Evolutionary conservation across 2,329 filamentous ascomycete species (phyloP), one percentile per base, ranked within the genome.

Genomic region (Ambrosiella cleistominuta): DNA sequence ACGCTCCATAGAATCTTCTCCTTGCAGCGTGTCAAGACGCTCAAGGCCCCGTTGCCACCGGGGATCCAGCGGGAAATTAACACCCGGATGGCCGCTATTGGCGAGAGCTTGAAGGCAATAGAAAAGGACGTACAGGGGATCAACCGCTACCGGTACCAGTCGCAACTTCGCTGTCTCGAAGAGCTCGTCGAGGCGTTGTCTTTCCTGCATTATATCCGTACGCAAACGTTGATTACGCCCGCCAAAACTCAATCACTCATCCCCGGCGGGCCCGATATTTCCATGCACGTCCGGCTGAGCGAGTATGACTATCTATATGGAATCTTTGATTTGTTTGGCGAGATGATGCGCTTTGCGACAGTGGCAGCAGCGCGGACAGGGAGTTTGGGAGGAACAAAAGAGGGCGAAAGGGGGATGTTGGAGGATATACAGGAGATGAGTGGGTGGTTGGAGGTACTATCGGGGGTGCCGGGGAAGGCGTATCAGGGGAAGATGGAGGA

Each of bases 291-390:
- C 1, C 68, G 82, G 7, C 74, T 73, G 0, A 88, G 86, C 1
- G 76, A 82, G 35, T 81, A 91, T 58, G 93, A 98, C 69, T 97
- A 95, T 67, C 72, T 95, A 60, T 83, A 93, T 62, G 93, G 91
- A 7, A 71, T 98, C 1, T 96, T 95, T 66, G 93, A 98, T 69
- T 79, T 97, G 64, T 90, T 90, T 1, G 93, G 93, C 44, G 93
- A 98, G 72, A 76, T 97, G 74, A 98, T 98, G 93, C 80, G 90
- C 37, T 97, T 96, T 70, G 89, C 88, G 0, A 93, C 95, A 55
- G 90, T 90, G 5, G 82, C 83, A 35, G 86, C 95, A 68, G 89
- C 89, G 0, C 85, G 89, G 4, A 83, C 75, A 7, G 85, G 85
- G 12, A 71, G 69, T 64, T 68, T 75, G 62, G 75, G 73, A 3